Evolutionary conservation across 192 early-diverging fungal genomes (phyloP).

Genomic region (Paraglomus brasilianum): DNA sequence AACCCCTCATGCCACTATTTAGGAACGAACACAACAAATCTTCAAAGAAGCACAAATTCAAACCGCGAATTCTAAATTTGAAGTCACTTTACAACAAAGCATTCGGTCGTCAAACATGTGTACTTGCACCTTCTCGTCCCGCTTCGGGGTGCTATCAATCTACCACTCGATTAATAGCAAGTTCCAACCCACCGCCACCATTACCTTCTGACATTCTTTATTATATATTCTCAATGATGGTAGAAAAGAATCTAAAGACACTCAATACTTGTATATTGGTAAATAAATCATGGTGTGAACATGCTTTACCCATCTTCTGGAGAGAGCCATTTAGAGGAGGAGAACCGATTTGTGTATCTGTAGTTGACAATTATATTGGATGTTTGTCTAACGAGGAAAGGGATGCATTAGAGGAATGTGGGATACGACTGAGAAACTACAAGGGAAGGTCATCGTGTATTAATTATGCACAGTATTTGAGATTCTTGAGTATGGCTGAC

Average conservation of each 20-base stretch:
- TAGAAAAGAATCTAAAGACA: constrained; percentile 14
- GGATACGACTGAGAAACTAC: not conserved
- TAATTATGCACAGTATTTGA: constrained; percentile 16
- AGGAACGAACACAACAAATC: too few relatives aligned
- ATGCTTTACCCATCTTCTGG: constrained; percentile 24
- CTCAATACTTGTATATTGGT: constrained; percentile 22
- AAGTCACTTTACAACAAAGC: too few relatives aligned
- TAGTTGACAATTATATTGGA: constrained; percentile 15
- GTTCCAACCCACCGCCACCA: too few relatives aligned
- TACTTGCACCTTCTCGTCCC: too few relatives aligned
- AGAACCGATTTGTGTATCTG: not conserved
- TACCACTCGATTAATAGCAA: too few relatives aligned
- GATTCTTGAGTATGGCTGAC: constrained; percentile 16
- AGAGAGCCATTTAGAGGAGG: constrained; percentile 13
- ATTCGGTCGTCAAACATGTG: too few relatives aligned
- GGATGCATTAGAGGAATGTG: not conserved
- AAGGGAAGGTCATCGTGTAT: not conserved
- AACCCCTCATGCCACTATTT: too few relatives aligned
- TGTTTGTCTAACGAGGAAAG: not conserved
- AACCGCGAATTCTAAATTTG: too few relatives aligned
- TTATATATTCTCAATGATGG: not conserved
- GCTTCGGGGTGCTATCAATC: too few relatives aligned
- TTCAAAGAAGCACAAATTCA: too few relatives aligned
- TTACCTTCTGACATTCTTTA: constrained; percentile 3
- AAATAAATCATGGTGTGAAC: constrained; percentile 10